Evolutionary conservation across 768 basidiomycete species (phyloP), one percentile per base, ranked within the genome.

Genomic region (Coprinopsis cinerea): DNA sequence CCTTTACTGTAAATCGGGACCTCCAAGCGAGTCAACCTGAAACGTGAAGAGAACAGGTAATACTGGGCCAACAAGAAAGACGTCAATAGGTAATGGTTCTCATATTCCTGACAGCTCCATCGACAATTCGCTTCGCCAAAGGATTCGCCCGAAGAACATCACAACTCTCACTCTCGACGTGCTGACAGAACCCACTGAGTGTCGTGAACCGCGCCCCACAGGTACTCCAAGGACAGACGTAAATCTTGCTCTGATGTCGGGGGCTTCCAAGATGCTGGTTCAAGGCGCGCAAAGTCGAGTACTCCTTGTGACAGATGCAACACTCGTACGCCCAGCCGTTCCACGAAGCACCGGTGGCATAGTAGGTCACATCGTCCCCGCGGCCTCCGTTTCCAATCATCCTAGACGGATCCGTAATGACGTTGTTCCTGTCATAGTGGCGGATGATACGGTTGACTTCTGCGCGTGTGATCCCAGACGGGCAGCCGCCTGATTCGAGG

Each of bases 211-310:
- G 59, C 18, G 37, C 23, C 2, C 48, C 55, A 57, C 85, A 87
- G 10, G 61, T 64, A 7, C 9, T 14, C 37, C 37, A 39, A 3
- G 80, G 81, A 63, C 85, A 87, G 2, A 71, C 56, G 55, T 81
- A 85, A 1, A 74, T 67, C 59, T 67, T 71, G 1, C 73, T 68
- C 53, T 73, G 62, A 57, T 85, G 85, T 2, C 57, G 67, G 2
- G 85, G 79, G 62, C 84, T 85, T 44, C 71, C 68, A 34, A 87
- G 69, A 57, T 88, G 86, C 53, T 73, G 68, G 55, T 88, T 83
- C 45, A 88, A 69, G 6, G 62, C 64, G 0, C 11, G 11, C 11
- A 85, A 71, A 0, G 66, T 57, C 46, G 55, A 25, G 56, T 73
- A 81, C 11, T 44, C 55, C 20, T 47, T 51, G 59, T 79, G 71